phyloP scores from a whole-genome alignment of 169 alveolate species.

The Miamiensis avidus region DNA sequence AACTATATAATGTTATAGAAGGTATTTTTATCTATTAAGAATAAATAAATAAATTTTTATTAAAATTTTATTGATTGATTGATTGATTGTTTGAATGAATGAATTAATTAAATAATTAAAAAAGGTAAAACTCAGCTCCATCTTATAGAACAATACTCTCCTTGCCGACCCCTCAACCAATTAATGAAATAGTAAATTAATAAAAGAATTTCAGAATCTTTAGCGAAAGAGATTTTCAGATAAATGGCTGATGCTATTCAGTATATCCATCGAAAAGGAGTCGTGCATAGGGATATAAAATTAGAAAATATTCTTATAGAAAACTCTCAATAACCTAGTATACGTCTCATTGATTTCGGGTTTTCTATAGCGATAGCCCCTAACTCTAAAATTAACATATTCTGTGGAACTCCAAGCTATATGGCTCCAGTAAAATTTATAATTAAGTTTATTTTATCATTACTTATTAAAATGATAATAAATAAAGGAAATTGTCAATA shows the following conservation, averaged over 20 bases:
- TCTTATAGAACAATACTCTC: slow-evolving; percentile 56
- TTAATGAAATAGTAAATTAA: slow-evolving; percentile 26
- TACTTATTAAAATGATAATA: not conserved
- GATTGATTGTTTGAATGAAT: too few relatives aligned
- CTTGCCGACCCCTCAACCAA: slow-evolving; percentile 35
- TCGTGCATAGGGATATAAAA: slow-evolving; percentile 83
- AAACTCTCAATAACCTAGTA: slow-evolving; percentile 41
- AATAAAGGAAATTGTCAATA: slow-evolving; percentile 62
- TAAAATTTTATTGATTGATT: too few relatives aligned
- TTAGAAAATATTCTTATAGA: slow-evolving; percentile 81
- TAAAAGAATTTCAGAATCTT: slow-evolving; percentile 46
- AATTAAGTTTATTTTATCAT: too few relatives aligned
- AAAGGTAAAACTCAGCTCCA: slow-evolving; percentile 26
- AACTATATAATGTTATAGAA: slow-evolving; percentile 72
- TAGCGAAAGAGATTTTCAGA: slow-evolving; percentile 49
- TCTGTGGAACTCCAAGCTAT: slow-evolving; percentile 84
- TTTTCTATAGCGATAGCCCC: slow-evolving; percentile 75
- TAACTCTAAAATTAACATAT: slow-evolving; percentile 58
- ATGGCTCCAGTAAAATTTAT: slow-evolving; percentile 66
- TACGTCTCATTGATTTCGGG: slow-evolving; percentile 87
- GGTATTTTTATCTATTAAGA: slow-evolving; percentile 13
- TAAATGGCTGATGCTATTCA: slow-evolving; percentile 52
- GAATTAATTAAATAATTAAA: too few relatives aligned
- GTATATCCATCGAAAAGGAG: slow-evolving; percentile 61
- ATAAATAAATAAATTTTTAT: too few relatives aligned